A percentile compares a stretch with the other conserved stretches of the same genome.
These are phyloP conservation scores for Vitis hybrid DNA, from an alignment of 177 flowering plant genomes.

Conservation along the genomic window DNA sequence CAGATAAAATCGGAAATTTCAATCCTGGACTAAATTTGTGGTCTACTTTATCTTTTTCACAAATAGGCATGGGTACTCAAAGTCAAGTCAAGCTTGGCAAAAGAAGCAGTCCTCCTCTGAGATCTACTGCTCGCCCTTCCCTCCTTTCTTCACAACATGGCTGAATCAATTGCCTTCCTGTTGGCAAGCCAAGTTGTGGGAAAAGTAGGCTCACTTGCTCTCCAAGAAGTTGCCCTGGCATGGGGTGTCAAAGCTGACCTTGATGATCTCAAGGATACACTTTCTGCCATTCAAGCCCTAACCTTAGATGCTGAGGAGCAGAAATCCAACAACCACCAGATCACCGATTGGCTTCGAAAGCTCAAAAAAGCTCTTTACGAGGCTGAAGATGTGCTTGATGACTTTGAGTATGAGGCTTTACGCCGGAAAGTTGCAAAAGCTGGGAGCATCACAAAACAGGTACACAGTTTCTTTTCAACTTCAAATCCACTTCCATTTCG, in stretches of 20 bases:
- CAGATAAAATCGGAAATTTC: too few species aligned
- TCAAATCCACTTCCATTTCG: conserved; percentile 10
- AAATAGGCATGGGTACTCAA: too few species aligned
- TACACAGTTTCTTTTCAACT: conserved; percentile 1
- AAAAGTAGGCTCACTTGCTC: background rate
- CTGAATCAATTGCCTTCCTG: too few species aligned
- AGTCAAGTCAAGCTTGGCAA: too few species aligned
- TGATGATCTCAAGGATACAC: conserved; percentile 2
- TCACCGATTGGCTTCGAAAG: background rate
- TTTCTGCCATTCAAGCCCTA: background rate
- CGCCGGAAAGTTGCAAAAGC: background rate
- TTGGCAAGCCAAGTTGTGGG: too few species aligned
- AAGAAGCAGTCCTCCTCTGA: too few species aligned
- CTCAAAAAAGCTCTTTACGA: background rate
- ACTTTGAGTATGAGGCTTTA: conserved; percentile 1
- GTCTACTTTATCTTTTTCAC: too few species aligned
- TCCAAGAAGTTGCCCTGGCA: background rate
- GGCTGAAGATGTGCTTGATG: conserved; percentile 3
- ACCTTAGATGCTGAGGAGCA: conserved; percentile 5
- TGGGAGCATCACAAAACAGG: background rate
- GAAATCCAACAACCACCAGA: background rate
- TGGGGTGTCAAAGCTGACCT: background rate
- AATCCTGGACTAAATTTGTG: too few species aligned
- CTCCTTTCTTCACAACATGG: too few species aligned
- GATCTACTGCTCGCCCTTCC: background rate